Evolutionary conservation across 495 filamentous ascomycete genomes (phyloP), one percentile per base, ranked within the genome.

Genomic region (Hypoxylon cercidicola): DNA sequence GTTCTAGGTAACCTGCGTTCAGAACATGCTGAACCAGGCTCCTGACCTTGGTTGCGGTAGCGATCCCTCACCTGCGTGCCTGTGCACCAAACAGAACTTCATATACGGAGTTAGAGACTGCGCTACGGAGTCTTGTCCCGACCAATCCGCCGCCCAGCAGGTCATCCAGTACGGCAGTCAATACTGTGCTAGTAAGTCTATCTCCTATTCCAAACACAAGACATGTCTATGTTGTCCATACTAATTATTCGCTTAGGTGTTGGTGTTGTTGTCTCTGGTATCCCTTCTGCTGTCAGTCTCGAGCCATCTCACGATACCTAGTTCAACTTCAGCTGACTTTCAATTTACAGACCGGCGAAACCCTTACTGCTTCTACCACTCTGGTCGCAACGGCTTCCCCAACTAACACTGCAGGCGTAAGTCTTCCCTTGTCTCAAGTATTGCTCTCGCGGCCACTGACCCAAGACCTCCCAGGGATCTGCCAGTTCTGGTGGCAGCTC

Each of bases 81-180:
- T 93, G 45, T 96, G 92, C 85, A 81, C 77, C 39, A 84, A 85
- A 60, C 47, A 68, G 35, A 70, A 92, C 82, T 96, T 93, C 76
- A 73, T 75, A 60, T 90, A 86, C 70, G 92, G 92, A 71, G 80
- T 96, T 60, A 88, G 85, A 46, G 92, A 96, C 78, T 96, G 92
- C 83, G 84, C 90, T 50, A 74, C 78, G 55, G 74, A 89, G 76
- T 81, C 84, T 49, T 96, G 92, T 81, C 74, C 76, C 12, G 52
- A 70, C 30, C 60, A 72, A 6, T 58, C 58, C n/a, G 53, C 61
- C 1, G 73, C 75, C 47, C 58, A 71, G 39, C 55, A 60, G 12
- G 72, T 71, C 37, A 71, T 80, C 62, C 20, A 57, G 40, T 79
- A 75, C 58, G 78, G 66, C 43, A 64, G 74, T 55, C 58, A 66